Base-by-base conservation (phyloP, 2,329 filamentous ascomycete genomes). In the Calonectria pteridis region DNA sequence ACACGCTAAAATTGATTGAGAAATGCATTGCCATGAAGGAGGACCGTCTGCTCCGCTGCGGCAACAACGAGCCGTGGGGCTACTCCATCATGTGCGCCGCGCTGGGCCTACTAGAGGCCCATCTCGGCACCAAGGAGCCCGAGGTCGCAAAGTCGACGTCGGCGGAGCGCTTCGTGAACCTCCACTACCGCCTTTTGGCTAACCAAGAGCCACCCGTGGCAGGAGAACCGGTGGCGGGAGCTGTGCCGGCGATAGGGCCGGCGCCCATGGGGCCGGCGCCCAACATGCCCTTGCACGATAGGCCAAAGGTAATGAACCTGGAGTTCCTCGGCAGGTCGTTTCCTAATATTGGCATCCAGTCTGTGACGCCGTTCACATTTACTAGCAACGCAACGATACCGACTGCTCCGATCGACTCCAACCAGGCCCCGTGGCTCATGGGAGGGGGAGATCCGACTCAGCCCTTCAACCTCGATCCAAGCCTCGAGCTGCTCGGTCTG, bases 81-180 rank as follows among this genome's bases (percentile, higher is more conserved):
- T 91, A 92, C 81, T 90, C 88, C 69, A 91, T 91, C 80, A 91
- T 92, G 88, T 92, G 90, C 76, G 89, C 90, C 4, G 89, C 90
- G 1, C 85, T 89, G 31, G 91, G 90, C 4, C 84, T 92, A 13
- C 84, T 92, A 29, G 90, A 92, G 81, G 89, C 89, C 0, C 90
- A 92, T 73, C 84, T 92, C 18, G 89, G 88, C 33, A 87, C 87
- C 72, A 92, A 91, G 84, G 87, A 89, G 10, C 80, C 88, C 20
- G 89, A 91, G 76, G 85, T 85, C 10, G 90, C 91, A 71, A 92
- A 91, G 81, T 90, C 89, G 5, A 87, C 88, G 6, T 89, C 89
- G 4, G 90, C 90, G 1, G 89, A 92, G 82, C 84, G 90, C 23
- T 92, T 92, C 77, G 88, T 92, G 76, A 88, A 87, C 71, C 83